These are phyloP conservation scores for Annulohypoxylon truncatum DNA, from an alignment of 2,329 filamentous ascomycete species.

Conservation along the genomic window DNA sequence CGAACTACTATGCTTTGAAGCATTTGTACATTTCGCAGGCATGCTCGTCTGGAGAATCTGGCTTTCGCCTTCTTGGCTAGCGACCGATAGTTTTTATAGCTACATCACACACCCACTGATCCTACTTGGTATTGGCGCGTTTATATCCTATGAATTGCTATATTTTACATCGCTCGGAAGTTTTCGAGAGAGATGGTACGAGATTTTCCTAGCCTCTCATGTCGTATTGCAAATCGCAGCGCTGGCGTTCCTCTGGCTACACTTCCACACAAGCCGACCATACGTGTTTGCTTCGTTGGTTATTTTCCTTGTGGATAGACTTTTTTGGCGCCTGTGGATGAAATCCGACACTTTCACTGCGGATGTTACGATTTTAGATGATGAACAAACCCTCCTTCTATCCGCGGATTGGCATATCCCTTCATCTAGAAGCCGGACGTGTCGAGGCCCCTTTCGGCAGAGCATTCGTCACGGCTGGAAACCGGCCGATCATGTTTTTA, in stretches of 20 bases:
- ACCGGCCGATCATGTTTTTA: conserved; percentile 72
- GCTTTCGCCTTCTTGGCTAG: conserved; percentile 61
- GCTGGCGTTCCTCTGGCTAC: conserved; percentile 68
- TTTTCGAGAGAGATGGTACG: conserved; percentile 71
- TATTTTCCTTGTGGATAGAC: conserved; percentile 68
- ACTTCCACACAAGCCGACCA: conserved; percentile 63
- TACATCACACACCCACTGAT: conserved; percentile 66
- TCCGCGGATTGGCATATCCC: conserved; percentile 55
- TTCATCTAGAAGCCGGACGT: conserved; percentile 5
- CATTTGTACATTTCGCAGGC: conserved; percentile 64
- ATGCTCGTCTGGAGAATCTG: conserved; percentile 68
- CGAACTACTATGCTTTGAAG: conserved; percentile 70
- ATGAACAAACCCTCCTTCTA: conserved; percentile 65
- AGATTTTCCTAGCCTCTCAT: conserved; percentile 70
- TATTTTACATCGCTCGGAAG: conserved; percentile 70
- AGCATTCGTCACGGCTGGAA: conserved; percentile 65
- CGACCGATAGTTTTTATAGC: conserved; percentile 52
- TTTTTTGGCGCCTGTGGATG: conserved; percentile 66
- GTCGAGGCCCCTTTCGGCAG: conserved; percentile 39
- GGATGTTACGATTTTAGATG: conserved; percentile 64
- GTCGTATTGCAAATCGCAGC: conserved; percentile 67
- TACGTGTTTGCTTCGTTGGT: conserved; percentile 65
- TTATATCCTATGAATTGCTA: conserved; percentile 69
- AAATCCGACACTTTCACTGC: conserved; percentile 62
- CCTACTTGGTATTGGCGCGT: conserved; percentile 65